Evolutionary conservation across 805 yeast species (phyloP), one percentile per base, ranked within the genome.

Genomic region (Candida morakotiae): DNA sequence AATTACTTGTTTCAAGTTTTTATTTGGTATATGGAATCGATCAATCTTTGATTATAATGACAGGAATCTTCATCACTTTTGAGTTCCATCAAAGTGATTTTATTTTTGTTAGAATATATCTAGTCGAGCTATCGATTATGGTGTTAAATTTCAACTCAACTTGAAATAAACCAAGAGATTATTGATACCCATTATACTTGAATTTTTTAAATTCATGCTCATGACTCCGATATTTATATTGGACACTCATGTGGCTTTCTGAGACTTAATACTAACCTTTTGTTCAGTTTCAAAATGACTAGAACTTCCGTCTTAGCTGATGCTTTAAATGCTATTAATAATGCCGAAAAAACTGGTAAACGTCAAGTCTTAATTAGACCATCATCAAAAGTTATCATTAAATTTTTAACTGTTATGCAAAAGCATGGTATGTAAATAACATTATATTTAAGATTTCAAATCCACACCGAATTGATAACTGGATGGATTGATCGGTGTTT

Each of bases 321-420:
- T 77, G 97, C 97, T 66, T 83, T 89, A 63, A 89, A 89, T 77
- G 83, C 95, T 62, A 89, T 89, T 74, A 87, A 88, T 88, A 89
- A 89, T 75, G 98, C 98, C 74, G 96, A 89, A 78, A 89, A 88
- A 79, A 83, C 96, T 73, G 98, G 98, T 73, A 89, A 89, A 82
- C 85, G 98, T 77, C 98, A 89, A 78, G 97, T 89, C 62, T 75
- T 89, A 69, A 82, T 89, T 73, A 86, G 97, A 81, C 98, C 98
- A 52, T 87, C 97, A 37, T 89, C 97, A 65, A 89, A 89, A 84
- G 98, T 89, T 59, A 88, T 89, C 75, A 81, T 89, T 82, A 89
- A 87, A 75, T 89, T 87, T 75, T 79, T 89, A 71, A 78, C 87
- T 63, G 98, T 89, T 60, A 88, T 89, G 86, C 98, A 89, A 79